A percentile compares a stretch with the other conserved stretches of the same genome.
Conservation (phyloP, 495 filamentous ascomycete genomes). For the Rusavskia elegans region DNA sequence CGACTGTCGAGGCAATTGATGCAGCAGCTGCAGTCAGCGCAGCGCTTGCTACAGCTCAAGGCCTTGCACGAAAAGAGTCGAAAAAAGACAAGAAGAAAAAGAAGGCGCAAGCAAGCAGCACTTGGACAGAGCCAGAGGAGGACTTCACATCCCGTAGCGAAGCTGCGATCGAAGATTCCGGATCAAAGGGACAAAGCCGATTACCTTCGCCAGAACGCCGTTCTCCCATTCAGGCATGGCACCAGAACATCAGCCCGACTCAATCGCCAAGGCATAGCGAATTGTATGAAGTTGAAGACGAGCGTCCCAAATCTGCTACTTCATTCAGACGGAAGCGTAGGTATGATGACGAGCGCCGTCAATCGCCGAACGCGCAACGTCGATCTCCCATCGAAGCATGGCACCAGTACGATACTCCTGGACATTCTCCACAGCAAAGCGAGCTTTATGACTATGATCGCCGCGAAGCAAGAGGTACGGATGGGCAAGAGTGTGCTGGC, state of each 20-base stretch:
- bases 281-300: background rate
- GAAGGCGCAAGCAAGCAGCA: constrained; percentile 1
- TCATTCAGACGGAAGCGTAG: background rate
- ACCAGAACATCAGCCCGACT: background rate
- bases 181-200: background rate
- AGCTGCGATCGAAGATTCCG: background rate
- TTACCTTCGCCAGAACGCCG: background rate
- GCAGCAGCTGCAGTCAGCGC: background rate
- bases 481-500: background rate
- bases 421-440: background rate
- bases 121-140: background rate
- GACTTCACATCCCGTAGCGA: background rate
- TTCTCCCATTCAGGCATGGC: background rate
- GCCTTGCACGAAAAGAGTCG: background rate
- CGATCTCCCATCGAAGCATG: background rate
- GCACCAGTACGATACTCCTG: background rate
- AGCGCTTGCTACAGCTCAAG: background rate
- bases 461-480: background rate
- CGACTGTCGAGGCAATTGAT: background rate
- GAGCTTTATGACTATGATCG: background rate
- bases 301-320: background rate
- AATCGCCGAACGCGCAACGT: background rate
- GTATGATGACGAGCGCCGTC: background rate
- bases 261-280: background rate
- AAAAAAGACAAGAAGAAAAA: background rate